Percentiles rank a stretch among this genome's conserved stretches.
phyloP scores from a whole-genome alignment of 345 rosid genomes.

The Ailanthus altissimus region DNA sequence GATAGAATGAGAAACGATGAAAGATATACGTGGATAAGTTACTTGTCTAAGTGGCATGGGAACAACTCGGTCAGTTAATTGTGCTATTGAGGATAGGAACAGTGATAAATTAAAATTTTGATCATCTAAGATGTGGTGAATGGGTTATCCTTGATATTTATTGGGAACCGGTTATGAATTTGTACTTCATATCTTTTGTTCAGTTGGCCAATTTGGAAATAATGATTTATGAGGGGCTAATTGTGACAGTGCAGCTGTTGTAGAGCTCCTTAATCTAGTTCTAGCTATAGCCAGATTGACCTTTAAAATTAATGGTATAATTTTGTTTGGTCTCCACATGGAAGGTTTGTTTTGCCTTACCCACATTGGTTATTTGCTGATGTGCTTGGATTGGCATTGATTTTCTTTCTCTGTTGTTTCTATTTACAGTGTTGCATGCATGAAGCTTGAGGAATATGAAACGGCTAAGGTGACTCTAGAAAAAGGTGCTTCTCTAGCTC shows the following conservation, averaged over 20 bases:
- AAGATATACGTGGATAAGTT: too few relatives aligned
- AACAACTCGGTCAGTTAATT: not conserved
- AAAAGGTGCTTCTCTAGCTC: conserved; percentile 60
- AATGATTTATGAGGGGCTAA: not conserved
- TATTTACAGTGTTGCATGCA: conserved; percentile 67
- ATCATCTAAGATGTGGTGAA: not conserved
- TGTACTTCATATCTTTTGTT: too few relatives aligned
- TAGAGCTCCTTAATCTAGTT: not conserved
- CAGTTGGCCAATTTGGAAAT: not conserved
- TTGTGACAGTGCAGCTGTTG: not conserved
- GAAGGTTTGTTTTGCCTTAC: not conserved
- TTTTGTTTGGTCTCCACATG: not conserved
- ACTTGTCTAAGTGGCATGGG: not conserved
- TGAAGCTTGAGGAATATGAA: conserved; percentile 85
- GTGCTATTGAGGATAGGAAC: not conserved
- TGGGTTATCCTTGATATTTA: not conserved
- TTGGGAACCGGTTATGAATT: not conserved
- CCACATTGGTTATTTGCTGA: not conserved
- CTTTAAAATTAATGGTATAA: not conserved
- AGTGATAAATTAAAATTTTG: not conserved
- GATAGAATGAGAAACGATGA: not conserved
- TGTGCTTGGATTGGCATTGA: not conserved
- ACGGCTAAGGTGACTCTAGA: conserved; percentile 85
- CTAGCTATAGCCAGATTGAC: not conserved
- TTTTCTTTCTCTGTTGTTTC: conserved; percentile 12